A percentile compares a stretch with the other conserved stretches of the same genome.
phyloP scores from a whole-genome alignment of 129 eudicot species.

The Flaveria bidentis region DNA sequence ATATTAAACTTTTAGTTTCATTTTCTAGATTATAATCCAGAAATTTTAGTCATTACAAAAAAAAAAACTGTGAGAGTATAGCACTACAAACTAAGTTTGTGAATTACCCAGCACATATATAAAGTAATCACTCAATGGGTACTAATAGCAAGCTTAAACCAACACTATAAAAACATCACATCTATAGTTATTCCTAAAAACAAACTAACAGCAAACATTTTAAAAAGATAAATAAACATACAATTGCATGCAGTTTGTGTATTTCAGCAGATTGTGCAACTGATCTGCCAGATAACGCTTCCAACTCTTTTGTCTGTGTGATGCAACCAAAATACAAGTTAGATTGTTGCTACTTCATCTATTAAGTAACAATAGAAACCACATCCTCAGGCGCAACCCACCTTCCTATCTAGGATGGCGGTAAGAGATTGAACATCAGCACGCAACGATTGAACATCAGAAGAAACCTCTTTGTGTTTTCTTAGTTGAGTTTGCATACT shows the following conservation, averaged over 20 bases:
- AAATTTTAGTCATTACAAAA: neutral
- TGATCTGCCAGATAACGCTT: slow-evolving; percentile 66
- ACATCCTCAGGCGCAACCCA: slow-evolving; percentile 22
- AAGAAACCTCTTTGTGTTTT: slow-evolving; percentile 79
- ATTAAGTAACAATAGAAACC: neutral
- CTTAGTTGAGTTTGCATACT: slow-evolving; percentile 79
- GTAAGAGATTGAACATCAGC: slow-evolving; percentile 85
- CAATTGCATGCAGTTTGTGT: slow-evolving; percentile 59
- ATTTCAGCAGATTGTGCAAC: slow-evolving; percentile 64
- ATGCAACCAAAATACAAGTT: neutral
- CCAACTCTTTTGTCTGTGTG: slow-evolving; percentile 66
- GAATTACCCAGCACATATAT: neutral
- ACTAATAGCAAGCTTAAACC: slow-evolving; percentile 11
- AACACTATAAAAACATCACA: neutral
- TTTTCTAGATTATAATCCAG: neutral
- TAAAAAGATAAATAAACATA: slow-evolving; percentile 32
- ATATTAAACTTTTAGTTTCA: neutral
- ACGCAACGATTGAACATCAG: slow-evolving; percentile 69
- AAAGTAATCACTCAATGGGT: neutral
- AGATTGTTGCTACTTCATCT: neutral
- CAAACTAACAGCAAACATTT: neutral
- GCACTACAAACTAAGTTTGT: neutral
- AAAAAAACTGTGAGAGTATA: neutral
- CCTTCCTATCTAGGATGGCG: slow-evolving; percentile 66
- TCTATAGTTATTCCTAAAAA: slow-evolving; percentile 8